These are phyloP conservation scores for Fraxinus cuspidata DNA, from an alignment of 257 asterid species.

Conservation along the genomic window DNA sequence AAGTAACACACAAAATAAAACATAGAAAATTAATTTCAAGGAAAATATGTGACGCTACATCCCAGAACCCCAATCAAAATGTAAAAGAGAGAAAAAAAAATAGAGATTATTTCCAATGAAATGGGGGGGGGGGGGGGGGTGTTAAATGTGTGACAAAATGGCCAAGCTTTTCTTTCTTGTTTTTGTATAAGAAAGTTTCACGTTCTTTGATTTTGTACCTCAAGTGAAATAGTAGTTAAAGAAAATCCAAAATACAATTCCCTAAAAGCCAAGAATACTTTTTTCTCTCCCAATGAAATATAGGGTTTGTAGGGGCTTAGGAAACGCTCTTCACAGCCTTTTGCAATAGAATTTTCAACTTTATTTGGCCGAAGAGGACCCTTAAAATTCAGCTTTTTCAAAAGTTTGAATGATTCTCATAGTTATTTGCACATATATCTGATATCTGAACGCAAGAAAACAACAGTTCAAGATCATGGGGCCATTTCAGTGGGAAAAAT, in stretches of 20 bases:
- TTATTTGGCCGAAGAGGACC: constrained; percentile 43
- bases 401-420: constrained; percentile 53
- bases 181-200: not conserved
- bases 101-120: too few species aligned
- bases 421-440: constrained; percentile 24
- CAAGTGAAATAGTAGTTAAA: constrained; percentile 16
- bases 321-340: constrained; percentile 42
- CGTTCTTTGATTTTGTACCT: constrained; percentile 8
- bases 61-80: too few species aligned
- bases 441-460: constrained; percentile 61
- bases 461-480: constrained; percentile 26
- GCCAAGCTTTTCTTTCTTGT: not conserved
- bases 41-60: too few species aligned
- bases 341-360: constrained; percentile 27
- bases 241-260: constrained; percentile 55
- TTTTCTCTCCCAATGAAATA: constrained; percentile 31
- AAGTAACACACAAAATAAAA: too few species aligned
- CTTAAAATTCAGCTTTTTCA: constrained; percentile 53
- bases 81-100: too few species aligned
- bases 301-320: constrained; percentile 35
- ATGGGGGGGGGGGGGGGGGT: too few species aligned
- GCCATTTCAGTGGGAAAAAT: constrained; percentile 23
- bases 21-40: too few species aligned
- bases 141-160: too few species aligned
- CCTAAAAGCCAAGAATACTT: constrained; percentile 43